Conservation (phyloP, 306 rosid genomes). For the Chamaecrista fasciculata region DNA sequence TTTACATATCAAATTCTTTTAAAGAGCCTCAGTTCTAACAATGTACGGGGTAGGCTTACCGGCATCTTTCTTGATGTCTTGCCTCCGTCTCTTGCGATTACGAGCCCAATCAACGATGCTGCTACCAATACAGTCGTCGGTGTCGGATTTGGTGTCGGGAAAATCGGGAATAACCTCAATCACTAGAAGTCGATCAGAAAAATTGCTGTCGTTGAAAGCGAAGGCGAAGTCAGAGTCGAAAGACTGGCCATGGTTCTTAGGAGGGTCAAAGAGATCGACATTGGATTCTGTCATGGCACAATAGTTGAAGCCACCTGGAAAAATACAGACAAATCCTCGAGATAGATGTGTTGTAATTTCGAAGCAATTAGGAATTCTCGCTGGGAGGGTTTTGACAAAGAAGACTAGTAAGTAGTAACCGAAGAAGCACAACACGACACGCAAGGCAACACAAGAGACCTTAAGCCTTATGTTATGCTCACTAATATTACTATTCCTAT, state of each 20-base stretch:
- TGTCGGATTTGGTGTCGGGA: conserved; percentile 23
- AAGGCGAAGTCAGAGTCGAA: conserved; percentile 38
- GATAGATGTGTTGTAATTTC: neutral
- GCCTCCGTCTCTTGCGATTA: conserved; percentile 45
- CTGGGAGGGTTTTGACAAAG: neutral
- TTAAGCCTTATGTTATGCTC: too few relatives aligned
- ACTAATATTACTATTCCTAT: too few relatives aligned
- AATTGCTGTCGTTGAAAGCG: conserved; percentile 46
- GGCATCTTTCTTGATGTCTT: conserved; percentile 14
- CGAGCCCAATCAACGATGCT: conserved; percentile 32
- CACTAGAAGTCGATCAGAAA: conserved; percentile 46
- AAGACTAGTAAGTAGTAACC: neutral
- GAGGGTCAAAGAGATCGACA: conserved; percentile 17
- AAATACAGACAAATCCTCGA: neutral
- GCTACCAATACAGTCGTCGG: neutral
- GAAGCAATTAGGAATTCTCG: neutral
- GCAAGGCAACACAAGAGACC: too few relatives aligned
- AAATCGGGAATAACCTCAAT: conserved; percentile 42
- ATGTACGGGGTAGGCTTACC: conserved; percentile 22
- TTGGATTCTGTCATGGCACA: neutral
- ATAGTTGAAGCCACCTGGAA: neutral
- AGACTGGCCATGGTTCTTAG: neutral
- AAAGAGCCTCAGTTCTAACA: neutral
- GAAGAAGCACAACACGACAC: neutral
- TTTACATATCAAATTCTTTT: too few relatives aligned